These are phyloP conservation scores for Alternaria atra DNA, from an alignment of 2,329 filamentous ascomycete genomes.

Conservation along the genomic window DNA sequence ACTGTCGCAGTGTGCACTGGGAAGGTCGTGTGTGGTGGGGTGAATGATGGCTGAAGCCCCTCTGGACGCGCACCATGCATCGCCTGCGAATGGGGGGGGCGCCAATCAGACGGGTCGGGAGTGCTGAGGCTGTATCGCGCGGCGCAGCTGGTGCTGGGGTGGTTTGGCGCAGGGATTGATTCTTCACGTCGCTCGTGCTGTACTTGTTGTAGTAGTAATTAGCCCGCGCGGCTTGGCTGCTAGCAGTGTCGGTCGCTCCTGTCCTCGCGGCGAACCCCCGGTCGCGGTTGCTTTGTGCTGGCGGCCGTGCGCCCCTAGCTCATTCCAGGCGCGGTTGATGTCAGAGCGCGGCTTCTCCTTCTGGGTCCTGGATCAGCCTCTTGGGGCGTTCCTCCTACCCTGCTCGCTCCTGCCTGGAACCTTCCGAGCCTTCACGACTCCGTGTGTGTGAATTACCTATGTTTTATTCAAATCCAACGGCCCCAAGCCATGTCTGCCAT, in stretches of 20 bases:
- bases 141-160: slow-evolving; percentile 16
- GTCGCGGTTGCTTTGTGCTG: slow-evolving; percentile 32
- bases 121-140: slow-evolving; percentile 25
- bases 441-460: slow-evolving; percentile 51
- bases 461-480: slow-evolving; percentile 50
- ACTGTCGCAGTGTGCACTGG: slow-evolving; percentile 17
- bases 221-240: slow-evolving; percentile 17
- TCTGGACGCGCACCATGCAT: slow-evolving; percentile 18
- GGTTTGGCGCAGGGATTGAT: slow-evolving; percentile 17
- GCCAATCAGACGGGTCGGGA: slow-evolving; percentile 15
- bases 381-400: slow-evolving; percentile 41
- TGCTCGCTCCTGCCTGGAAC: slow-evolving; percentile 45
- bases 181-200: slow-evolving; percentile 14
- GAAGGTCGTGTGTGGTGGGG: slow-evolving; percentile 14
- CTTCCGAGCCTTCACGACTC: slow-evolving; percentile 48
- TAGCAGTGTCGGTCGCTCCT: slow-evolving; percentile 14
- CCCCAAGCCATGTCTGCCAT: slow-evolving; percentile 49
- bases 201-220: slow-evolving; percentile 2
- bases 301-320: slow-evolving; percentile 30
- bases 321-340: slow-evolving; percentile 46
- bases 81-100: slow-evolving; percentile 3
- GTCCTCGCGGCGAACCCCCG: slow-evolving; percentile 17
- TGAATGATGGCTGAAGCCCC: slow-evolving; percentile 20
- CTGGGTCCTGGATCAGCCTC: slow-evolving; percentile 53
- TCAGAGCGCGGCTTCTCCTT: slow-evolving; percentile 49